These are phyloP conservation scores for Fusarium sp. DNA, from an alignment of 2,329 filamentous ascomycete genomes.

Conservation along the genomic window DNA sequence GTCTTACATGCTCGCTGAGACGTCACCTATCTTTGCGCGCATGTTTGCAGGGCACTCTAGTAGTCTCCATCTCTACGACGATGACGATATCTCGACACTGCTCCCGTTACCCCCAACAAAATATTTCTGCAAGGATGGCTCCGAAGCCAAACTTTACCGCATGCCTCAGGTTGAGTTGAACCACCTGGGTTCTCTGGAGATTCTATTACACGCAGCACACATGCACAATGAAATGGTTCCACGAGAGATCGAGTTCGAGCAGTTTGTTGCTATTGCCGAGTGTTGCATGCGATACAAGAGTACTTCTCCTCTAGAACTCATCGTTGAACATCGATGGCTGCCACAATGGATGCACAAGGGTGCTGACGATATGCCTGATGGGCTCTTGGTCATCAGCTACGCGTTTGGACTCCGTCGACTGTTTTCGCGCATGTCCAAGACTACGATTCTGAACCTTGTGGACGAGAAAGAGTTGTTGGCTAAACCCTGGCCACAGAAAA, in stretches of 20 bases:
- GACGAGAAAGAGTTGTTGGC: slow-evolving; percentile 54
- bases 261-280: slow-evolving; percentile 62
- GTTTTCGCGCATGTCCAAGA: slow-evolving; percentile 61
- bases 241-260: slow-evolving; percentile 56
- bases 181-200: slow-evolving; percentile 52
- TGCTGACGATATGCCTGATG: slow-evolving; percentile 59
- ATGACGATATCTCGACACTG: slow-evolving; percentile 48
- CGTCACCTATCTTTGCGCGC: slow-evolving; percentile 61
- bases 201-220: slow-evolving; percentile 61
- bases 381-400: slow-evolving; percentile 61
- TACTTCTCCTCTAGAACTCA: slow-evolving; percentile 59
- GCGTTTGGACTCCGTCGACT: slow-evolving; percentile 60
- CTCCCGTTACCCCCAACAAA: slow-evolving; percentile 49
- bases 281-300: slow-evolving; percentile 60
- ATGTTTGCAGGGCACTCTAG: slow-evolving; percentile 53
- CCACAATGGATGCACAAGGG: slow-evolving; percentile 61
- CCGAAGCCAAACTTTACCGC: slow-evolving; percentile 57
- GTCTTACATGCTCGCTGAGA: slow-evolving; percentile 59
- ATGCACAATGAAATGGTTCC: slow-evolving; percentile 59
- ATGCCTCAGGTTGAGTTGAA: slow-evolving; percentile 63
- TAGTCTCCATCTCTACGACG: slow-evolving; percentile 48
- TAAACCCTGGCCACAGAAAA: slow-evolving; percentile 57
- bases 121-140: slow-evolving; percentile 54
- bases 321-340: slow-evolving; percentile 62
- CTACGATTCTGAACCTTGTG: slow-evolving; percentile 56